Conservation (phyloP, 306 rosid genomes). For the Rubus idaeus region DNA sequence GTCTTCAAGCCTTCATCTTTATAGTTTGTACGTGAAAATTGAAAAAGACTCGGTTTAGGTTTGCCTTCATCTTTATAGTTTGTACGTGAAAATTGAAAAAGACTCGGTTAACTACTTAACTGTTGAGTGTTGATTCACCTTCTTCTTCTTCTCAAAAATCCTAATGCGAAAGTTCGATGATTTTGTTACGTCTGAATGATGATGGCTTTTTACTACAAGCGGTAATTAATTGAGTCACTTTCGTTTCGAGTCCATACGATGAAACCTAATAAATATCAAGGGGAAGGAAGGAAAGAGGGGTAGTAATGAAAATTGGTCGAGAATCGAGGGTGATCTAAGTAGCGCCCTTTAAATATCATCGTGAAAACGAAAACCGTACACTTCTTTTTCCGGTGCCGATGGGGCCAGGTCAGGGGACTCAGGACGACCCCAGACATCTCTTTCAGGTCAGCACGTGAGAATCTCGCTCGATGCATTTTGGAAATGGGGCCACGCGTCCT, state of each 20-base stretch:
- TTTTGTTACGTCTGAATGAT: no score
- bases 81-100: no score
- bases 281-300: neutral
- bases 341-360: conserved; percentile 14
- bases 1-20: no score
- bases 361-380: conserved; percentile 2
- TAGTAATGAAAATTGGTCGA: neutral
- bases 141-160: no score
- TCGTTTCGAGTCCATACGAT: neutral
- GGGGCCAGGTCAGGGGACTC: neutral
- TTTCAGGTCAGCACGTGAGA: conserved; percentile 38
- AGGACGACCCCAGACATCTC: neutral
- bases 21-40: no score
- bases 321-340: neutral
- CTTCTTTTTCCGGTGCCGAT: neutral
- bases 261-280: neutral
- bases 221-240: neutral
- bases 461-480: neutral
- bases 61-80: no score
- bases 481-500: conserved; percentile 27
- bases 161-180: no score
- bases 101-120: no score
- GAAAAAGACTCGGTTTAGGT: no score
- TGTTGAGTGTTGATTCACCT: no score
- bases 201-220: neutral